Conservation (phyloP, 306 rosid species). For the Quercus alba region DNA sequence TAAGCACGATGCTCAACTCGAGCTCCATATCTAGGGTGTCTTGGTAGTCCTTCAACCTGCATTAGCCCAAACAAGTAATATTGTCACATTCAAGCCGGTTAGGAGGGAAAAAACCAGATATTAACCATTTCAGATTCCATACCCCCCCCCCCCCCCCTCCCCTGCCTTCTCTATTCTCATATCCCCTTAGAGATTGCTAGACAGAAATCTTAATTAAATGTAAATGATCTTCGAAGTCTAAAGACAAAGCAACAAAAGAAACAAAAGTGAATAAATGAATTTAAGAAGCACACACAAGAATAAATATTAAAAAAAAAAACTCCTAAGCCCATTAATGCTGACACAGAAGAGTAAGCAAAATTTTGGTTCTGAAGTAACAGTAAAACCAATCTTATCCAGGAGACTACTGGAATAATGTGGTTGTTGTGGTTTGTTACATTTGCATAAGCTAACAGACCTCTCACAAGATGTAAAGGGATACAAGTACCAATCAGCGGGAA, state of each 20-base stretch:
- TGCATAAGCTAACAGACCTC: neutral
- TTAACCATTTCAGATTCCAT: neutral
- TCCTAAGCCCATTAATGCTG: neutral
- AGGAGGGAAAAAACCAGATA: neutral
- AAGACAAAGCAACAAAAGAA: neutral
- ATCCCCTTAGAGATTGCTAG: neutral
- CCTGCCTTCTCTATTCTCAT: neutral
- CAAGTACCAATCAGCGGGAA: neutral
- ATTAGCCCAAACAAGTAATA: neutral
- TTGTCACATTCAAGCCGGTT: neutral
- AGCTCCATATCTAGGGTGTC: constrained; percentile 93
- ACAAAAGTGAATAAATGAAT: neutral
- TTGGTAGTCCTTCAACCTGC: constrained; percentile 83
- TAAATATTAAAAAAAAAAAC: neutral
- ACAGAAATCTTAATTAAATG: neutral
- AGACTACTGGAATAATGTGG: neutral
- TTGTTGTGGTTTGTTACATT: neutral
- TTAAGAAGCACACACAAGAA: neutral
- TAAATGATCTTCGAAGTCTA: neutral
- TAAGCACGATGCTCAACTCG: constrained; percentile 73
- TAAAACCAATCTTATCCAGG: neutral
- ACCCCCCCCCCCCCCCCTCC: too few relatives aligned
- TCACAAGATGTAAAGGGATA: neutral
- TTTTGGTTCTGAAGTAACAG: neutral
- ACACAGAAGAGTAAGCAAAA: neutral